These are phyloP conservation scores for Trametes versicolor DNA, from an alignment of 1,284 basidiomycete species.

Conservation along the genomic window DNA sequence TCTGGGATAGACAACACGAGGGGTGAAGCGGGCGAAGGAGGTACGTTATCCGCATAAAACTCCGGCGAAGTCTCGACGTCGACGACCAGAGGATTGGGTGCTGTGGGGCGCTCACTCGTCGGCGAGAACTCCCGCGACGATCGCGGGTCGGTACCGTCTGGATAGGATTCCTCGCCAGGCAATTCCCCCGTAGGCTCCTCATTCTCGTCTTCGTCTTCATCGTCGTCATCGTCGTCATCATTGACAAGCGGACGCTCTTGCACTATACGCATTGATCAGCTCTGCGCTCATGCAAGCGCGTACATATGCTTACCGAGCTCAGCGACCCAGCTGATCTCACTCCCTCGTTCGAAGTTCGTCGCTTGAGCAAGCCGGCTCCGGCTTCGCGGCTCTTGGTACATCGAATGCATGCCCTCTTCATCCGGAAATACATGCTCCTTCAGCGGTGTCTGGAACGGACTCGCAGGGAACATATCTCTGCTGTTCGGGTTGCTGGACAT, in stretches of 20 bases:
- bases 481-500: slow-evolving; percentile 57
- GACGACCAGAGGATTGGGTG: slow-evolving; percentile 65
- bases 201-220: slow-evolving; percentile 50
- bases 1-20: slow-evolving; percentile 53
- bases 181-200: slow-evolving; percentile 45
- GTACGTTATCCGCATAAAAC: slow-evolving; percentile 52
- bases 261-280: slow-evolving; percentile 48
- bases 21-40: slow-evolving; percentile 62
- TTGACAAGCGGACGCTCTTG: slow-evolving; percentile 66
- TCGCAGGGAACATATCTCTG: slow-evolving; percentile 67
- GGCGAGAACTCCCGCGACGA: slow-evolving; percentile 33
- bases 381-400: slow-evolving; percentile 59
- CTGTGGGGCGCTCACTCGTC: slow-evolving; percentile 50
- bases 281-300: slow-evolving; percentile 40
- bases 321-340: slow-evolving; percentile 81
- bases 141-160: slow-evolving; percentile 28
- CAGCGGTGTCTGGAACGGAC: slow-evolving; percentile 77
- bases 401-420: slow-evolving; percentile 70
- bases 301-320: slow-evolving; percentile 60
- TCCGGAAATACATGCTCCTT: slow-evolving; percentile 65
- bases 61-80: slow-evolving; percentile 70
- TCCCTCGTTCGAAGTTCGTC: slow-evolving; percentile 55
- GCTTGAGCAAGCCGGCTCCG: slow-evolving; percentile 34
- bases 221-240: slow-evolving; percentile 56
- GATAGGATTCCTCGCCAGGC: slow-evolving; percentile 44